Evolutionary conservation across 2,329 filamentous ascomycete genomes (phyloP).

Genomic region (Nigrograna mackinnonii): DNA sequence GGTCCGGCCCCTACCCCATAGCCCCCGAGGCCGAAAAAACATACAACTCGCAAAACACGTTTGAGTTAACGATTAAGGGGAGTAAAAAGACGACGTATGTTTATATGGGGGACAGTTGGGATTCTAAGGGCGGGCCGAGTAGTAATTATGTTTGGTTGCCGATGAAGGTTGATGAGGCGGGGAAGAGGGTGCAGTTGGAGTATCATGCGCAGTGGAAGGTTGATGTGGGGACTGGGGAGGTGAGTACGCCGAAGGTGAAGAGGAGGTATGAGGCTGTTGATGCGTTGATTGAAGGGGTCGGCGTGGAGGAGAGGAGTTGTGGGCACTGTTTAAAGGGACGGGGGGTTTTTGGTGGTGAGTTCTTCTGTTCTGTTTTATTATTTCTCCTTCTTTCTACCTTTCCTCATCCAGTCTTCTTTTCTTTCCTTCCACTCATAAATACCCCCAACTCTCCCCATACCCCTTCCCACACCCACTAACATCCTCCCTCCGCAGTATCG

Average conservation of each 20-base stretch:
- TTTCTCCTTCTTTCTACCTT: too few species aligned
- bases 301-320: constrained; percentile 10
- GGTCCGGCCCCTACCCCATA: constrained; percentile 60
- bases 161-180: constrained; percentile 36
- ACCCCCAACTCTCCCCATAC: too few species aligned
- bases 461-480: too few species aligned
- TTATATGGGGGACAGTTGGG: constrained; percentile 71
- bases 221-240: constrained; percentile 41
- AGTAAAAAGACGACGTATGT: constrained; percentile 43
- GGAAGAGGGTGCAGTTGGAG: constrained; percentile 38
- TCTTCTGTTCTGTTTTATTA: constrained; percentile 20
- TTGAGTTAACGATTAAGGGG: constrained; percentile 50
- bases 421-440: too few species aligned
- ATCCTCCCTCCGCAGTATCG: too few species aligned
- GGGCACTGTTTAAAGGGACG: constrained; percentile 19
- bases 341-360: constrained; percentile 13
- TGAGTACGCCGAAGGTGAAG: constrained; percentile 31
- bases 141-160: constrained; percentile 48
- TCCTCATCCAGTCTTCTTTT: too few species aligned
- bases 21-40: constrained; percentile 57
- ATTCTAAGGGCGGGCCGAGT: constrained; percentile 32
- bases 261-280: constrained; percentile 41
- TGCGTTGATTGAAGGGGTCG: constrained; percentile 27
- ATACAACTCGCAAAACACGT: constrained; percentile 61
- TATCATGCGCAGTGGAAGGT: constrained; percentile 48